Base-by-base conservation (phyloP, 1,284 basidiomycete species). In the Athelia psychrophila region DNA sequence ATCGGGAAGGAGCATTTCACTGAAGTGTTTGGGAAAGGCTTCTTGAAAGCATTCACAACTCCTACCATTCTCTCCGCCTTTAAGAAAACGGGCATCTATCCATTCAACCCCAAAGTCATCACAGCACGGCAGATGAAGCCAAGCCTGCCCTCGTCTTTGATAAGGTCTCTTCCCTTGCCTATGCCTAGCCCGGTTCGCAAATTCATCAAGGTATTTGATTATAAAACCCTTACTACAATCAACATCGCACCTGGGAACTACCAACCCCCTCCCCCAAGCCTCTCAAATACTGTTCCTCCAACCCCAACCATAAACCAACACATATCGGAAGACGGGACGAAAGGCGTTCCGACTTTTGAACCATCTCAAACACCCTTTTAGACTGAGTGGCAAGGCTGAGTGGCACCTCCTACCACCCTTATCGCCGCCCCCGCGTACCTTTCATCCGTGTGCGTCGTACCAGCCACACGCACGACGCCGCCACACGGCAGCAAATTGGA, bases 41-140 rank as follows among this genome's bases (percentile, higher is more conserved):
- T 56, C 54, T 50, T 58, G 2, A 16, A 42, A 16, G 59, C 66
- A 12, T 66, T 68, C 45, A 58, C 53, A 0, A 32, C 20, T 2
- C 54, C 52, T 5, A 61, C 58, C 3, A 56, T 68, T 22, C 49
- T 52, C 22, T 51, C 57, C 3, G 65, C 70, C 2, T 73, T 71
- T 52, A 19, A 45, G 24, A 60, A 52, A 5, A 71, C 67, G 3
- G 67, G 68, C 4, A 52, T 73, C 18, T 48, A 61, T 48, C 70
- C 66, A n/a, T 72, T 63, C 49, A 51, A 65, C 50, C 58, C 52
- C 1, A 44, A 53, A 30, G 59, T 60, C 9, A 67, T 68, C 48
- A 54, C 50, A 5, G 49, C 56, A 2, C 45, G 53, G 16, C 60
- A 65, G 48, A 59, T 65, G 58, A 61, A 60, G 48, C 67, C 66